These are phyloP conservation scores for Polytrichum formosum DNA, from an alignment of 225 moss, liverwort and hornwort genomes.

Conservation along the genomic window DNA sequence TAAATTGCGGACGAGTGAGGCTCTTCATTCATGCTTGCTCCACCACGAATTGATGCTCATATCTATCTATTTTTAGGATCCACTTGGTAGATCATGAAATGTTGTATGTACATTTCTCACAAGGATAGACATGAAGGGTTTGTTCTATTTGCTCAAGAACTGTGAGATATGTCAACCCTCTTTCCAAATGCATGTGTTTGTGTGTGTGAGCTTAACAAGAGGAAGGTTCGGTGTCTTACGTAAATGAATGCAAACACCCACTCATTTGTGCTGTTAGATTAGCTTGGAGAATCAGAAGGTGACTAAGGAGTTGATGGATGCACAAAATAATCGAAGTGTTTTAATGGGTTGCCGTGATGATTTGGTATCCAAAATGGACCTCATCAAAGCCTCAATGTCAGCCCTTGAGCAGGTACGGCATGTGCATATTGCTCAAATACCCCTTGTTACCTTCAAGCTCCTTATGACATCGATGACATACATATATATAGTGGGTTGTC, in stretches of 20 bases:
- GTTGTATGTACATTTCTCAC: too few relatives aligned
- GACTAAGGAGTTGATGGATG: slow-evolving; percentile 39
- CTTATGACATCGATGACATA: not conserved
- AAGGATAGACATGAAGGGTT: too few relatives aligned
- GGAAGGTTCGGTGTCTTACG: not conserved
- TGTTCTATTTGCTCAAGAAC: not conserved
- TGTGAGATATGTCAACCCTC: not conserved
- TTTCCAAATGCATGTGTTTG: not conserved
- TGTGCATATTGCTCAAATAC: not conserved
- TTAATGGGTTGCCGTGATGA: slow-evolving; percentile 30
- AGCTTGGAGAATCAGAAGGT: slow-evolving; percentile 52
- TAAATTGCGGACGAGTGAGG: too few relatives aligned
- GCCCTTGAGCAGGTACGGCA: slow-evolving; percentile 49
- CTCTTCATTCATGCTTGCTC: too few relatives aligned
- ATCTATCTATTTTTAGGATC: too few relatives aligned
- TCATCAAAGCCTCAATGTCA: slow-evolving; percentile 54
- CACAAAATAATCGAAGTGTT: slow-evolving; percentile 31
- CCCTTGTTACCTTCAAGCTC: not conserved
- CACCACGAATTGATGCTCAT: too few relatives aligned
- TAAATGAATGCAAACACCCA: slow-evolving; percentile 14
- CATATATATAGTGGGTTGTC: too few relatives aligned
- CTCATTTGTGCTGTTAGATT: slow-evolving; percentile 28
- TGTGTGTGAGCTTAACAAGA: not conserved
- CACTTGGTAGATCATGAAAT: too few relatives aligned
- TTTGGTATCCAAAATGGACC: slow-evolving; percentile 42